These are phyloP conservation scores for Novakomyces olei DNA, from an alignment of 805 yeast species.

Conservation along the genomic window DNA sequence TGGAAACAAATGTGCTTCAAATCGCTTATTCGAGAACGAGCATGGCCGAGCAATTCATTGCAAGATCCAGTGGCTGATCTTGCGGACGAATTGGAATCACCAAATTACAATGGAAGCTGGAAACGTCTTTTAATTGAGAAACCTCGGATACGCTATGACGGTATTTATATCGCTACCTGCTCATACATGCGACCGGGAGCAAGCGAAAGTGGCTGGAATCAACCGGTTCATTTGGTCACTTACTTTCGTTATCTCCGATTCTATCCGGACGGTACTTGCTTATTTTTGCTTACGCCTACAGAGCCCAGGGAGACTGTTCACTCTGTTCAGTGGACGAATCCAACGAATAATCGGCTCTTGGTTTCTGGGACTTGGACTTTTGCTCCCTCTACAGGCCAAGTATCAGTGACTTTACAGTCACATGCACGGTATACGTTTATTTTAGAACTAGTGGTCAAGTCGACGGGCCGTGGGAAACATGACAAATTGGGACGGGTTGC, in stretches of 20 bases:
- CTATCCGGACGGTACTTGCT: constrained; percentile 52
- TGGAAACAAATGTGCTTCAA: not conserved
- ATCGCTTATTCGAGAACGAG: not conserved
- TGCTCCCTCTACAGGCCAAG: too few relatives aligned
- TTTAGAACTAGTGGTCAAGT: too few relatives aligned
- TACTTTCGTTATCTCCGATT: constrained; percentile 73
- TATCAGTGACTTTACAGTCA: too few relatives aligned
- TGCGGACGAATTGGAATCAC: not conserved
- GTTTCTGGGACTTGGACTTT: too few relatives aligned
- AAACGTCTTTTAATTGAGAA: constrained; percentile 34
- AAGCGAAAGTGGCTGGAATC: constrained; percentile 38
- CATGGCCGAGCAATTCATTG: not conserved
- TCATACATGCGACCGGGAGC: constrained; percentile 73
- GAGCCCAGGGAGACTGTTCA: constrained; percentile 55
- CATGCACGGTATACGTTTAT: too few relatives aligned
- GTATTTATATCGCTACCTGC: constrained; percentile 68
- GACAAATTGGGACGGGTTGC: too few relatives aligned
- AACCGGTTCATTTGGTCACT: constrained; percentile 65
- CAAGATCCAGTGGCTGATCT: not conserved
- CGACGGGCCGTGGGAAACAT: too few relatives aligned
- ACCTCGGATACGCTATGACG: constrained; percentile 61
- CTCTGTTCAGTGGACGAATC: constrained; percentile 17
- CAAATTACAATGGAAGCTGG: constrained; percentile 14
- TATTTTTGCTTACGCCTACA: constrained; percentile 43
- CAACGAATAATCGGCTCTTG: too few relatives aligned